Evolutionary conservation across 2,329 filamentous ascomycete genomes (phyloP), one percentile per base, ranked within the genome.

Genomic region (Claviceps sp.): DNA sequence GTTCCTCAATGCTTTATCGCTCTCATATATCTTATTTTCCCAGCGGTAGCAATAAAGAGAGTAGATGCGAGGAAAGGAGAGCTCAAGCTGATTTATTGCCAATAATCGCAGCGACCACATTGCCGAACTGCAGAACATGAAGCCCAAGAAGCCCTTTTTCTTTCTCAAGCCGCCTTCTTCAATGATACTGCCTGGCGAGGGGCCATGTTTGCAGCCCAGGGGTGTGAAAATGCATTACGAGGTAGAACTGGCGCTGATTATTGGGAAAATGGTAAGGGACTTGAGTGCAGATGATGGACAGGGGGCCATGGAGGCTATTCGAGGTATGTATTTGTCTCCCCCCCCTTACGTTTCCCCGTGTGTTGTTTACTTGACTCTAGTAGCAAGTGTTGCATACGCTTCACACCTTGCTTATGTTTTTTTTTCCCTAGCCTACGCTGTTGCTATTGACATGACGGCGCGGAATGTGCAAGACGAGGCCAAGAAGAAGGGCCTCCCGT

Each of bases 81-180:
- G 41, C 44, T 26, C 45, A 53, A 37, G 48, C 34, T 42, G 46
- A 24, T 14, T 41, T 47, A 8, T 17, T 7, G 8, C 26, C 26
- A 30, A 30, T 30, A 30, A 30, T 30, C 7, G 5, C 47, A 93
- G 88, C 62, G 93, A 95, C 69, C 93, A 98, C 71, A 85, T 97
- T 65, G 81, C 85, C 57, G 93, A 98, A 74, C 80, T 98, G 60
- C 89, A 89, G 70, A 95, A 85, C 69, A 76, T 78, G 55, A 82
- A 82, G 58, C 93, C 93, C 49, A 94, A 93, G 68, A 89, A 96
- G 70, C 93, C 93, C 26, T 97, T 98, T 73, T 98, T 96, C 82
- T 98, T 98, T 78, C 80, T 97, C 60, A 98, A 98, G 77, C 93
- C 93, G 1, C 73, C 90, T 0, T 88, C 86, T 42, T 87, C 89